A percentile compares a stretch with the other conserved stretches of the same genome.
phyloP scores from a whole-genome alignment of 2,329 filamentous ascomycete species.

The Diaporthe velutina region DNA sequence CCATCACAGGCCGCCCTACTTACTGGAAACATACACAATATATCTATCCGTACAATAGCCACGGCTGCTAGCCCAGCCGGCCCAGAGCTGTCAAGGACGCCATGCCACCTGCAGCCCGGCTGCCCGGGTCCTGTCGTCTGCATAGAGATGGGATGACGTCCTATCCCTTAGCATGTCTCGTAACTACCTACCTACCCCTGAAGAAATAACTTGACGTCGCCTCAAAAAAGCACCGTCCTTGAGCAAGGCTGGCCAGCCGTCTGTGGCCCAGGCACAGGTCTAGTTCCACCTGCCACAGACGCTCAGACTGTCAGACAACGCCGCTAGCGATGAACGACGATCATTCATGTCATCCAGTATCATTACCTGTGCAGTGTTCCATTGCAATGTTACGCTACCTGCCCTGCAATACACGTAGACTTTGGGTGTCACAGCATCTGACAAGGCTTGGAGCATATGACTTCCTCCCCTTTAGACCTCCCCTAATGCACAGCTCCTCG shows the following conservation, averaged over 20 bases:
- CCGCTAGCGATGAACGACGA: background rate
- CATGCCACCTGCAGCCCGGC: conserved; percentile 17
- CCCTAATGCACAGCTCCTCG: background rate
- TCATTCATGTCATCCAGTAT: background rate
- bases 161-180: conserved; percentile 18
- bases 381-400: background rate
- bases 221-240: background rate
- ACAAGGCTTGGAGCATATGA: background rate
- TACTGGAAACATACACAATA: background rate
- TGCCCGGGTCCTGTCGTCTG: background rate
- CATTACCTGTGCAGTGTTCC: background rate
- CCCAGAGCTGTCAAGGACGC: conserved; percentile 21
- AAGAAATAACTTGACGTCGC: background rate
- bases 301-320: background rate
- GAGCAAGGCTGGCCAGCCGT: background rate
- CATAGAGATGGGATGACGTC: conserved; percentile 24
- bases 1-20: background rate
- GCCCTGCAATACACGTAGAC: too few species aligned
- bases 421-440: background rate
- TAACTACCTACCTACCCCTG: background rate
- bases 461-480: background rate
- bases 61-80: background rate
- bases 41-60: background rate
- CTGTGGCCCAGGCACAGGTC: background rate
- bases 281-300: background rate